Conservation (phyloP, 2,329 filamentous ascomycete species). For the Colletotrichum filicis region DNA sequence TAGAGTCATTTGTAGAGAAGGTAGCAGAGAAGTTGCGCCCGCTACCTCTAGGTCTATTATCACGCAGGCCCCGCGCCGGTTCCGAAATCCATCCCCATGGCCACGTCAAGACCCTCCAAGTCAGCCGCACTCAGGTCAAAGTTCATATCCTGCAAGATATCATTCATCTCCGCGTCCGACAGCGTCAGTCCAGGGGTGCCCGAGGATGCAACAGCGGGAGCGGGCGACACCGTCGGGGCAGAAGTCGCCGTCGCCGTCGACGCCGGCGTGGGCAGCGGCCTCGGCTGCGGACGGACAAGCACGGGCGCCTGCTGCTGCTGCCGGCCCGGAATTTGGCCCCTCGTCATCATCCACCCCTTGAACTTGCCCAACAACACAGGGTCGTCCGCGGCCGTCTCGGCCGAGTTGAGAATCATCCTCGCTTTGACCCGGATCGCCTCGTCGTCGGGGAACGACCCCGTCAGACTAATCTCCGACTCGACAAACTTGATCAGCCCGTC, state of each 20-base stretch:
- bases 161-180: slow-evolving; percentile 51
- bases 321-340: slow-evolving; percentile 26
- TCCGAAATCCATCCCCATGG: slow-evolving; percentile 26
- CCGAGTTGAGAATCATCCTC: slow-evolving; percentile 57
- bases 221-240: slow-evolving; percentile 17
- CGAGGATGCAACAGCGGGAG: slow-evolving; percentile 36
- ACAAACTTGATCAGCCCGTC: slow-evolving; percentile 62
- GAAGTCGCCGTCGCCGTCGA: slow-evolving; percentile 7
- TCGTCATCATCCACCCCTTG: slow-evolving; percentile 55
- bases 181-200: slow-evolving; percentile 47
- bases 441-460: slow-evolving; percentile 59
- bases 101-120: slow-evolving; percentile 31
- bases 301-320: slow-evolving; percentile 12
- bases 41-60: background rate
- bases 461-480: slow-evolving; percentile 48
- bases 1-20: background rate
- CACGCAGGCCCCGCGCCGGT: slow-evolving; percentile 3
- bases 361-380: slow-evolving; percentile 63
- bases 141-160: slow-evolving; percentile 55
- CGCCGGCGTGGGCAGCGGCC: slow-evolving; percentile 11
- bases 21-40: no score
- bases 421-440: slow-evolving; percentile 58
- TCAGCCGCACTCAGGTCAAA: slow-evolving; percentile 50
- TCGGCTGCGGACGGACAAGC: background rate
- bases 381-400: slow-evolving; percentile 66